phyloP scores from a whole-genome alignment of 2,329 filamentous ascomycete genomes.

The Microdochium bolleyi region DNA sequence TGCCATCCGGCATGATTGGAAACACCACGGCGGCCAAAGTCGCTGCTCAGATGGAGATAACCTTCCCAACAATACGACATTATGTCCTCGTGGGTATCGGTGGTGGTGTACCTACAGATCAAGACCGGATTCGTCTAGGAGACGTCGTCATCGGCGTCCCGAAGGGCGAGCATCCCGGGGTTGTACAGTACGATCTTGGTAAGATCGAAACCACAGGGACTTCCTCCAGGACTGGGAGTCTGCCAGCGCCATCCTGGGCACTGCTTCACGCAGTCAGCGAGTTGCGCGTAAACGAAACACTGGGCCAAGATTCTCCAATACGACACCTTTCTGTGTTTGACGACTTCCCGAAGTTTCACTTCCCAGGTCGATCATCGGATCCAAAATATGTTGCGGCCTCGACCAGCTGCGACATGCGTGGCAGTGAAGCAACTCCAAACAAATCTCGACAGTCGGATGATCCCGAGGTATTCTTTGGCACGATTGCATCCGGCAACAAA shows the following conservation, averaged over 20 bases:
- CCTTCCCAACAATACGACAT: neutral
- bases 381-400: too few species aligned
- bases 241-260: slow-evolving; percentile 2
- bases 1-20: neutral
- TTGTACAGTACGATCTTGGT: slow-evolving; percentile 11
- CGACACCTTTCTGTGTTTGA: too few species aligned
- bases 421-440: too few species aligned
- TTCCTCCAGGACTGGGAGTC: neutral
- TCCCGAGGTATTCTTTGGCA: neutral
- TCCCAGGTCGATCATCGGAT: too few species aligned
- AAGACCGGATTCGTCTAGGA: slow-evolving; percentile 7
- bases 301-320: too few species aligned
- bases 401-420: too few species aligned
- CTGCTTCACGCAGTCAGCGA: too few species aligned
- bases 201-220: slow-evolving; percentile 4
- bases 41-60: neutral
- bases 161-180: neutral
- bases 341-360: too few species aligned
- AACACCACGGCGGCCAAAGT: neutral
- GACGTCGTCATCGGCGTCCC: slow-evolving; percentile 10
- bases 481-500: slow-evolving; percentile 21
- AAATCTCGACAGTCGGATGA: too few species aligned
- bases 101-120: slow-evolving; percentile 11
- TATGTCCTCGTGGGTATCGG: slow-evolving; percentile 22
- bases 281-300: too few species aligned